A percentile compares a stretch with the other conserved stretches of the same genome.
These are phyloP conservation scores for Geranium brycei DNA, from an alignment of 345 rosid species.

Conservation along the genomic window DNA sequence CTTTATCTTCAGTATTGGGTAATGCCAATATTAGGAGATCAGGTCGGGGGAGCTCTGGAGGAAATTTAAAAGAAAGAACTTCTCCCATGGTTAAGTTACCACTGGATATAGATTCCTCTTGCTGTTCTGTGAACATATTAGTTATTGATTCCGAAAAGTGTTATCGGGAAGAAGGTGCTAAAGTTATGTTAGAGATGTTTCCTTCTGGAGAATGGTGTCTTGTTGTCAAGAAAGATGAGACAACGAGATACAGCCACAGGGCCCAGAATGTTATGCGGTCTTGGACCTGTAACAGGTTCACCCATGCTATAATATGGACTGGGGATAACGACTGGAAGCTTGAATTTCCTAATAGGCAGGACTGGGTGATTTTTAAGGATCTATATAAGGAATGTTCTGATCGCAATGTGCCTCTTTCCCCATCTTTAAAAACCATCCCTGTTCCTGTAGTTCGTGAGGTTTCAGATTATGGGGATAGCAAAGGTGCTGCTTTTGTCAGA, in stretches of 20 bases:
- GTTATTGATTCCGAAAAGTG: constrained; percentile 50
- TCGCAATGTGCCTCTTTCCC: constrained; percentile 32
- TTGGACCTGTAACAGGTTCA: constrained; percentile 41
- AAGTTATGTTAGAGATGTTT: constrained; percentile 34
- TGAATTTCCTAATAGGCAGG: constrained; percentile 55
- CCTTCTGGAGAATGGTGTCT: constrained; percentile 60
- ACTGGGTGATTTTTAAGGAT: constrained; percentile 78
- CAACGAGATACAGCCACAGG: constrained; percentile 27
- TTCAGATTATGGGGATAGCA: constrained; percentile 29
- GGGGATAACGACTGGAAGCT: constrained; percentile 73
- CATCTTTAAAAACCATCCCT: constrained; percentile 50
- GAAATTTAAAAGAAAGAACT: constrained; percentile 20
- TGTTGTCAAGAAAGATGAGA: constrained; percentile 44
- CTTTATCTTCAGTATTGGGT: constrained; percentile 35
- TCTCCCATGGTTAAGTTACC: constrained; percentile 14
- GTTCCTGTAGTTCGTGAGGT: constrained; percentile 72
- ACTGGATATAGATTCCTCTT: constrained; percentile 23
- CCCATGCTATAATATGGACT: constrained; percentile 57
- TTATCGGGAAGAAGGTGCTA: constrained; percentile 57
- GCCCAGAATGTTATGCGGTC: constrained; percentile 59
- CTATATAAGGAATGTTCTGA: constrained; percentile 73
- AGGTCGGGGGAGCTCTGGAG: constrained; percentile 17
- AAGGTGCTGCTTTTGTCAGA: constrained; percentile 26
- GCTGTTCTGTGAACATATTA: constrained; percentile 59
- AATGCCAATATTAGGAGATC: constrained; percentile 43